Conservation (phyloP, 768 basidiomycete genomes). For the Leccinellum rugosiceps region DNA sequence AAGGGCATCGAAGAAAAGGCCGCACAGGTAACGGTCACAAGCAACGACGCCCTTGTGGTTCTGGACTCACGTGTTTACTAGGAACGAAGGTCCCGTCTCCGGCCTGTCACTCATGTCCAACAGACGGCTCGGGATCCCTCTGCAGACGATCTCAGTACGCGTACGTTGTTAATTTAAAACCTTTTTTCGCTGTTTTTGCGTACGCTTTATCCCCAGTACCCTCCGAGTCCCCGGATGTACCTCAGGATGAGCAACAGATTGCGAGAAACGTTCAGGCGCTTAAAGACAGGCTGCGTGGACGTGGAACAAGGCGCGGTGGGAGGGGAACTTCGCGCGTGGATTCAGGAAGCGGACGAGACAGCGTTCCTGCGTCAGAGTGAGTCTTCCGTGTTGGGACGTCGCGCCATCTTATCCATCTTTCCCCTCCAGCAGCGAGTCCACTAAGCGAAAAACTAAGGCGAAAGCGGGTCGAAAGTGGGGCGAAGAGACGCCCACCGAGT, state of each 20-base stretch:
- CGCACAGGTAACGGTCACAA: slow-evolving; percentile 45
- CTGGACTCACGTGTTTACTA: slow-evolving; percentile 25
- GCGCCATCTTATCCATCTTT: slow-evolving; percentile 20
- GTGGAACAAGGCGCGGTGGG: slow-evolving; percentile 59
- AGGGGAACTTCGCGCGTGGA: slow-evolving; percentile 46
- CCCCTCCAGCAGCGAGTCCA: slow-evolving; percentile 52
- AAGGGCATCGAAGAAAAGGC: slow-evolving; percentile 74
- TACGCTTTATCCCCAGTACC: slow-evolving; percentile 35
- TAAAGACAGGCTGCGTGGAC: slow-evolving; percentile 77
- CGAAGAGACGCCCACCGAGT: slow-evolving; percentile 71
- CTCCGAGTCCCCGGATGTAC: slow-evolving; percentile 45
- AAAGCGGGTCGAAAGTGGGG: slow-evolving; percentile 93
- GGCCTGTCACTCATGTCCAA: slow-evolving; percentile 35
- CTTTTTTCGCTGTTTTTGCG: background rate
- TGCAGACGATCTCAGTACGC: slow-evolving; percentile 56
- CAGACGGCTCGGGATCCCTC: slow-evolving; percentile 43
- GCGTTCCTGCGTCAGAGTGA: slow-evolving; percentile 68
- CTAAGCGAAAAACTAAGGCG: slow-evolving; percentile 58
- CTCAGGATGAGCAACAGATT: slow-evolving; percentile 85
- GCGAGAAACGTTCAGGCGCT: slow-evolving; percentile 89
- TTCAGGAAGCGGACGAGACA: slow-evolving; percentile 57
- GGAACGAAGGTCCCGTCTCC: slow-evolving; percentile 72
- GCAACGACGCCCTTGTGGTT: background rate
- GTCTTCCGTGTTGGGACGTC: slow-evolving; percentile 23
- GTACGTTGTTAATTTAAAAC: slow-evolving; percentile 33